Evolutionary conservation across 2,329 filamentous ascomycete genomes (phyloP), one percentile per base, ranked within the genome.

Genomic region (Penicillium thymicola): DNA sequence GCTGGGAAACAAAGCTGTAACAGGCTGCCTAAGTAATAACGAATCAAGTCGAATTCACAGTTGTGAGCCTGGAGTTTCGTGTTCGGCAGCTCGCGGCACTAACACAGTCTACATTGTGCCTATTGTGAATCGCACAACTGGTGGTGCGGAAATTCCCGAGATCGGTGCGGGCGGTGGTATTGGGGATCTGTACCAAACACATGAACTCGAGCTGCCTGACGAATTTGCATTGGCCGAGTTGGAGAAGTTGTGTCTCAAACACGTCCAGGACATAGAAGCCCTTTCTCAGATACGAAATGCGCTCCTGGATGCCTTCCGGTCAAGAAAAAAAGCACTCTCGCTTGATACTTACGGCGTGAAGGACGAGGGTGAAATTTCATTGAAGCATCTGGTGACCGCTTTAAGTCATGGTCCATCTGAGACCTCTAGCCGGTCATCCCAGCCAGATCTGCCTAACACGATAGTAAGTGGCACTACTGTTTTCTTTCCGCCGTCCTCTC

Each of bases 81-180:
- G 78, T 60, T 69, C 70, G 7, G 70, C 62, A 10, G 70, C 73
- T 49, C 75, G 75, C 37, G 70, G 78, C 76, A 46, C 70, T 68
- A 63, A 79, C 69, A 82, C 89, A 0, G 87, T 97, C 7, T 87
- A 83, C 67, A 93, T 97, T 51, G 85, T 84, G 7, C 92, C 92
- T 0, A 86, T 97, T 41, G 82, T 96, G 16, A 85, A 86, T 5
- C 85, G 87, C 28, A 64, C 63, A 4, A 52, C 41, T 1, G 74
- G 82, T 51, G 89, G 88, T 8, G 72, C 74, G 14, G 84, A 90
- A 23, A 76, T 96, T 32, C 80, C 79, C 2, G 93, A 97, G 70
- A 67, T 87, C 7, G 92, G 91, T 1, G 82, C 89, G 28, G 92
- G 91, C 6, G 92, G 91, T 6, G 92, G 92, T 0, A 85, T 85